Percentiles rank a stretch among this genome's conserved stretches.
phyloP scores from a whole-genome alignment of 2,329 filamentous ascomycete species.

The Verticillium dahliae region DNA sequence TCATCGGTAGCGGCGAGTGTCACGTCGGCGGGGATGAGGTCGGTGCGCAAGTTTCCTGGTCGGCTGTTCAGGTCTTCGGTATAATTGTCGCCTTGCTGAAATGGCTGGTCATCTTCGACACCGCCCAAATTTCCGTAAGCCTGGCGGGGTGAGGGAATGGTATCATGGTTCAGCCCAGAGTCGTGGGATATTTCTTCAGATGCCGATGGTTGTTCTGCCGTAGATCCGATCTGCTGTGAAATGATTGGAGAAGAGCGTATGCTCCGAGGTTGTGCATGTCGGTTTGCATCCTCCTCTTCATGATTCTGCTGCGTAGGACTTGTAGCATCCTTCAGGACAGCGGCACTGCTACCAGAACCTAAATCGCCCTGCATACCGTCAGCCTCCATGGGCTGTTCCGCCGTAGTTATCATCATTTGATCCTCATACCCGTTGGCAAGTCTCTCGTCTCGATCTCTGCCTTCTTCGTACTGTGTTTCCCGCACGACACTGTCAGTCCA shows the following conservation, averaged over 20 bases:
- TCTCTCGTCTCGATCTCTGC: slow-evolving; percentile 4
- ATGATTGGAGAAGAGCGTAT: neutral
- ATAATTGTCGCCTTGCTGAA: slow-evolving; percentile 13
- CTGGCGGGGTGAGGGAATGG: neutral
- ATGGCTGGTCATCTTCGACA: neutral
- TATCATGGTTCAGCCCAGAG: neutral
- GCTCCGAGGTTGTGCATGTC: neutral
- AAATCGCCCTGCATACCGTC: slow-evolving; percentile 1
- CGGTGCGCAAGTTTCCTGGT: neutral
- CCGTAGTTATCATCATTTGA: neutral
- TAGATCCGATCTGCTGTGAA: neutral
- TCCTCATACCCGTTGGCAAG: neutral
- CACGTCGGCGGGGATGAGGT: neutral
- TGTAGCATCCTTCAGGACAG: neutral
- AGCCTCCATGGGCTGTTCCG: slow-evolving; percentile 6
- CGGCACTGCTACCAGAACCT: neutral
- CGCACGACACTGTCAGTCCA: slow-evolving; percentile 14
- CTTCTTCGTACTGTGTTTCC: slow-evolving; percentile 13
- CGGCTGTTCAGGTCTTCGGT: too few relatives aligned
- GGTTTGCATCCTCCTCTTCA: neutral
- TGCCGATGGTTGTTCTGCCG: neutral
- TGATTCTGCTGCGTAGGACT: slow-evolving; percentile 15
- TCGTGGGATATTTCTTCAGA: neutral
- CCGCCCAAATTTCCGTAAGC: neutral
- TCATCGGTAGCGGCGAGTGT: slow-evolving; percentile 1